phyloP scores from a whole-genome alignment of 202 grass and related monocot genomes.

The Carex sylvatica region DNA sequence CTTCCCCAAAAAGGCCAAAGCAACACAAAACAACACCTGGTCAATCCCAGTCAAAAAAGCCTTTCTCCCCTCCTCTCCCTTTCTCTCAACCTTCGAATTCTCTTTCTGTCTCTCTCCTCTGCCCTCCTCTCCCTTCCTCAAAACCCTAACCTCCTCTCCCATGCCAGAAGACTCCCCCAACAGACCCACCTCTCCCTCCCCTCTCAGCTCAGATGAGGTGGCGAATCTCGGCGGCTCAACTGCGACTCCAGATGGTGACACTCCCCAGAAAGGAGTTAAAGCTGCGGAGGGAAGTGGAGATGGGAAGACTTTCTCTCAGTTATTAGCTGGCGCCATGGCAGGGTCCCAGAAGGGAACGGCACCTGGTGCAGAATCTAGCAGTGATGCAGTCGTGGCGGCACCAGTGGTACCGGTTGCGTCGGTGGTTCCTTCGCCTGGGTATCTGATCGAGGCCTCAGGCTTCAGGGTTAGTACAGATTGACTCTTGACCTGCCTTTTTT shows the following conservation, averaged over 20 bases:
- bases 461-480: slow-evolving; percentile 33
- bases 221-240: not conserved
- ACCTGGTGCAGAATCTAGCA: slow-evolving; percentile 16
- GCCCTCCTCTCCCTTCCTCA: slow-evolving; percentile 17
- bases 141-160: slow-evolving; percentile 54
- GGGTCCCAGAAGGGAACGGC: slow-evolving; percentile 9
- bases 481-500: not conserved
- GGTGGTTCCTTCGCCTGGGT: slow-evolving; percentile 45
- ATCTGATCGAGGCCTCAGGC: slow-evolving; percentile 36
- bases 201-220: not conserved
- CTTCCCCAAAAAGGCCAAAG: slow-evolving; percentile 12
- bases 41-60: slow-evolving; percentile 73
- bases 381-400: slow-evolving; percentile 25
- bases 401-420: slow-evolving; percentile 60
- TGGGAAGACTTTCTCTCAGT: slow-evolving; percentile 43
- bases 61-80: not conserved
- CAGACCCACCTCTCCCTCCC: not conserved
- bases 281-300: not conserved
- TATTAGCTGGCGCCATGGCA: slow-evolving; percentile 42
- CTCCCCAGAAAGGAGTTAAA: slow-evolving; percentile 6
- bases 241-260: not conserved
- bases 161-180: slow-evolving; percentile 4
- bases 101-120: not conserved
- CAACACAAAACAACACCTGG: slow-evolving; percentile 23
- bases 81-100: slow-evolving; percentile 23